Evolutionary conservation across 768 basidiomycete species (phyloP).

Genomic region (Lactarius sp.): DNA sequence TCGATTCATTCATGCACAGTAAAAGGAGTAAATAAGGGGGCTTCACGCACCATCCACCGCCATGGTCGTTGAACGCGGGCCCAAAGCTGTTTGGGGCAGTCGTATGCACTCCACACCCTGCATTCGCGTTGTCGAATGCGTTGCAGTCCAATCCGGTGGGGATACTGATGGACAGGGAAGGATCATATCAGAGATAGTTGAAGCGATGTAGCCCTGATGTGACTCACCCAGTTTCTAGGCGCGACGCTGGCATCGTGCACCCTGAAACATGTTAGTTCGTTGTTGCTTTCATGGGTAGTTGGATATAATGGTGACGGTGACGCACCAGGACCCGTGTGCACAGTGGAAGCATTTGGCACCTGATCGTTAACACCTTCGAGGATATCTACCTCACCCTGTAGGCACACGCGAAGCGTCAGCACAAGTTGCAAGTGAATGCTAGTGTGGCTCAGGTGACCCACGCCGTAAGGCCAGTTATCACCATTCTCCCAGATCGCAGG

Average conservation of each 20-base stretch:
- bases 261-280: constrained; percentile 32
- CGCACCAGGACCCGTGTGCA: constrained; percentile 47
- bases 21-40: neutral
- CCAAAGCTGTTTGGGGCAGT: constrained; percentile 46
- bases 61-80: constrained; percentile 50
- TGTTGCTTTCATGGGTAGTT: neutral
- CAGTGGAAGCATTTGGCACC: constrained; percentile 45
- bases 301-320: neutral
- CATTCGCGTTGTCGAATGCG: constrained; percentile 42
- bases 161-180: constrained; percentile 27
- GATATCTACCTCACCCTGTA: constrained; percentile 49
- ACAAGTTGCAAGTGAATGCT: neutral
- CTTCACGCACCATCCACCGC: constrained; percentile 54
- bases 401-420: constrained; percentile 26
- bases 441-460: constrained; percentile 23
- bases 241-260: constrained; percentile 49
- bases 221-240: constrained; percentile 45
- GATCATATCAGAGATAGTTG: neutral
- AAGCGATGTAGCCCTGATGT: neutral
- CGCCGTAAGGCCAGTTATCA: constrained; percentile 46
- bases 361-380: constrained; percentile 57
- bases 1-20: neutral
- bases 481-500: constrained; percentile 56
- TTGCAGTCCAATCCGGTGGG: constrained; percentile 46
- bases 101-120: constrained; percentile 51